Evolutionary conservation across 2,329 filamentous ascomycete species (phyloP), one percentile per base, ranked within the genome.

Genomic region (Calonectria montana): DNA sequence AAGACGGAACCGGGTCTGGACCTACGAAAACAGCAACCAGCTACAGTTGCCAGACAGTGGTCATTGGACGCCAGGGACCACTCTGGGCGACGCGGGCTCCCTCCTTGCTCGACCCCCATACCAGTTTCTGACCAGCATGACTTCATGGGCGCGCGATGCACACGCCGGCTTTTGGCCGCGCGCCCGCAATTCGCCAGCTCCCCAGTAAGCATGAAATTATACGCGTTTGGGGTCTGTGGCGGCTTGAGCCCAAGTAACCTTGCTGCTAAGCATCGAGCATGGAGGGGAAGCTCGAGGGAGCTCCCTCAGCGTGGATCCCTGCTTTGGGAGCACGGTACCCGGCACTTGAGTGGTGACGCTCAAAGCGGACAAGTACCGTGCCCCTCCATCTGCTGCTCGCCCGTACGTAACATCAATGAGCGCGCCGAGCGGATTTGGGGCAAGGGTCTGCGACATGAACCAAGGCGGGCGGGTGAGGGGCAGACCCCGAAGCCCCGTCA

Each of bases 171-270:
- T 37, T 21, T 39, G 64, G 37, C 27, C 35, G 27, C 35, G 29
- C 59, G 59, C 67, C 59, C 67, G 64, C 65, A 27, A 70, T 70
- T 73, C 65, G 70, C 62, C 61, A 41, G 59, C 41, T 65, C n/a
- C 59, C 25, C 35, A 63, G 70, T 69, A 75, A 76, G 75, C 77
- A 79, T 79, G 76, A 79, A 76, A 76, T 79, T 74, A 78, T 78
- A 74, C 69, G 72, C 76, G 74, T 72, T 43, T 50, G 69, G 31
- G 73, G 64, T 72, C 70, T 67, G 61, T 73, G 70, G 47, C 65
- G 65, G 70, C 73, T 48, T 64, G 61, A 29, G 53, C 57, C 39
- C 67, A 70, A 37, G 47, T 59, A 59, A 61, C 37, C 31, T 48
- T 67, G 45, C 27, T 48, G 41, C 18, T 74, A 75, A 71, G 70